Conservation (phyloP, 192 early-diverging fungal genomes). For the Backusella sp. region DNA sequence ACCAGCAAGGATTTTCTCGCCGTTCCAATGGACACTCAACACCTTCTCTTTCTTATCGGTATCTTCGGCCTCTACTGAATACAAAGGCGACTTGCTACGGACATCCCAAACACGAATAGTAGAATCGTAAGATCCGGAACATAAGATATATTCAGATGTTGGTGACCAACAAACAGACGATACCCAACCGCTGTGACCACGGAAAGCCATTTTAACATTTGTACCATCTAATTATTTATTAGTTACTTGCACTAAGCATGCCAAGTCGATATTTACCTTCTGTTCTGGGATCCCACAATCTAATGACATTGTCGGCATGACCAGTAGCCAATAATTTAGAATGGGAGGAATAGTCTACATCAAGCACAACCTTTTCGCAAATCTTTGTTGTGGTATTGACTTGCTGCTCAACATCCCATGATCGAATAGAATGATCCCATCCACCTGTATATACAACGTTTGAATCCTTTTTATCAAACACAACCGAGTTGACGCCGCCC, state of each 20-base stretch:
- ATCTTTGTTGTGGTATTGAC: slow-evolving; percentile 78
- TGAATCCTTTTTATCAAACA: slow-evolving; percentile 62
- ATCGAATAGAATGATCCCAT: slow-evolving; percentile 90
- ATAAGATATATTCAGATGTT: slow-evolving; percentile 69
- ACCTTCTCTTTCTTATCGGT: slow-evolving; percentile 56
- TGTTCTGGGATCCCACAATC: slow-evolving; percentile 90
- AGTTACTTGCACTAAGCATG: too few species aligned
- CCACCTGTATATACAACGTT: slow-evolving; percentile 81
- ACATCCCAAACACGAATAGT: slow-evolving; percentile 94
- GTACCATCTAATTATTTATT: slow-evolving; percentile 52
- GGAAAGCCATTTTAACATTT: slow-evolving; percentile 74
- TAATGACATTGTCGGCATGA: slow-evolving; percentile 77
- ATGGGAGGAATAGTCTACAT: slow-evolving; percentile 67
- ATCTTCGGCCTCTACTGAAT: slow-evolving; percentile 59
- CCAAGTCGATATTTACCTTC: slow-evolving; percentile 41
- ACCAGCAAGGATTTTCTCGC: slow-evolving; percentile 63
- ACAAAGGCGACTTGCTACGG: slow-evolving; percentile 80
- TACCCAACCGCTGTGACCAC: slow-evolving; percentile 83
- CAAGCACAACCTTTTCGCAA: slow-evolving; percentile 84
- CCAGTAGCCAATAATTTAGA: slow-evolving; percentile 82
- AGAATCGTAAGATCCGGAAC: slow-evolving; percentile 84
- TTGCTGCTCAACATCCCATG: slow-evolving; percentile 84
- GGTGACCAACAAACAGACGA: slow-evolving; percentile 84
- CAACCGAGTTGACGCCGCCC: slow-evolving; percentile 72
- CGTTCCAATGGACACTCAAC: slow-evolving; percentile 70